Conservation (phyloP, 208 protist genomes). For the Leishmania mexicana region DNA sequence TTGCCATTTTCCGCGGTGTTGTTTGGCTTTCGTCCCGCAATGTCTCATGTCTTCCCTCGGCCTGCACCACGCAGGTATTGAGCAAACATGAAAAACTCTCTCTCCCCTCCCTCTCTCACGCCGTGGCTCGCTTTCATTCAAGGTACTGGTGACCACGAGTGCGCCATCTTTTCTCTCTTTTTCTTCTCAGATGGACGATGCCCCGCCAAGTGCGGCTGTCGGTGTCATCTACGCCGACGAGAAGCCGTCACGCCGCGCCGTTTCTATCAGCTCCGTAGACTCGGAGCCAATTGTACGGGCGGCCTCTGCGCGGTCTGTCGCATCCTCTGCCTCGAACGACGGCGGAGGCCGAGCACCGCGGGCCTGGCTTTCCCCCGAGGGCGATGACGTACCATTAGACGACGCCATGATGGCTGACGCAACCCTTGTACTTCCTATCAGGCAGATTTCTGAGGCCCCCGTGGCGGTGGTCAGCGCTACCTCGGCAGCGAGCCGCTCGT, state of each 20-base stretch:
- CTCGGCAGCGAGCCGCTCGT: conserved; percentile 21
- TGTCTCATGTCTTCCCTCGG: background rate
- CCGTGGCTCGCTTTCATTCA: background rate
- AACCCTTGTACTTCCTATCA: conserved; percentile 36
- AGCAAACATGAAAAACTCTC: too few relatives aligned
- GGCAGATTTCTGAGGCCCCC: conserved; percentile 56
- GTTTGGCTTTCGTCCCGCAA: background rate
- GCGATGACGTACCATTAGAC: conserved; percentile 31
- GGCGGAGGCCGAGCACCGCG: background rate
- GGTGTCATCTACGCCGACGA: conserved; percentile 40
- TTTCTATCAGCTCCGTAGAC: conserved; percentile 88
- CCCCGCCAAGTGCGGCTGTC: conserved; percentile 11
- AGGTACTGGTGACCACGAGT: background rate
- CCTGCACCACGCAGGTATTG: background rate
- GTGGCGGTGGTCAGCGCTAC: conserved; percentile 49
- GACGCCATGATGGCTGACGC: background rate
- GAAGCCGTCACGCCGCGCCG: conserved; percentile 34
- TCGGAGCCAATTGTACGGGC: conserved; percentile 61
- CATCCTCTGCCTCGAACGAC: conserved; percentile 10
- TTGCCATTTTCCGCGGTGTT: background rate
- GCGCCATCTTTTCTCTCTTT: too few relatives aligned
- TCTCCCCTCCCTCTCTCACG: background rate
- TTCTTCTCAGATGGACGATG: conserved; percentile 18
- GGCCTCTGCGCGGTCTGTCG: conserved; percentile 25
- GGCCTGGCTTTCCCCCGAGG: conserved; percentile 10